These are phyloP conservation scores for Podosphaera aphanis DNA, from an alignment of 2,329 filamentous ascomycete species.

Conservation along the genomic window DNA sequence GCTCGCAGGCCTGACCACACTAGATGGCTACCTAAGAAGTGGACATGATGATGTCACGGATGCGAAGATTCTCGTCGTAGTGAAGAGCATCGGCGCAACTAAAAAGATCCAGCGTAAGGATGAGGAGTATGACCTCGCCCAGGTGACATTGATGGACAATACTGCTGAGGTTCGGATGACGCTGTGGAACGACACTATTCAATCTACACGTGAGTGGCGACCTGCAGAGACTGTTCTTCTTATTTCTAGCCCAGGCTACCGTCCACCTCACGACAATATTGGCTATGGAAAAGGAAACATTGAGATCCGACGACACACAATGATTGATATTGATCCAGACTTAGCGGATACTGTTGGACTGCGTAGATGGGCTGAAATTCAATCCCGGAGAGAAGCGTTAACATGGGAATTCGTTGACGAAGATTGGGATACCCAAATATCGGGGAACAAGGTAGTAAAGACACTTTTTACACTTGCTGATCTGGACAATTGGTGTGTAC, in stretches of 20 bases:
- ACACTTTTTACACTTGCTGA: conserved; percentile 21
- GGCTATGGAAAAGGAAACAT: conserved; percentile 11
- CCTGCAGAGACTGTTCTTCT: conserved; percentile 27
- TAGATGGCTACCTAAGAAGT: conserved; percentile 28
- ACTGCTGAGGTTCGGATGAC: conserved; percentile 28
- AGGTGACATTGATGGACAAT: conserved; percentile 32
- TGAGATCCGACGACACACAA: conserved; percentile 20
- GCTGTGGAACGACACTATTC: conserved; percentile 27
- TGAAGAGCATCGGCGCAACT: conserved; percentile 30
- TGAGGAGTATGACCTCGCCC: conserved; percentile 22
- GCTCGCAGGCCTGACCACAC: conserved; percentile 28
- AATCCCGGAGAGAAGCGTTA: conserved; percentile 26
- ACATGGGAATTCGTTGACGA: conserved; percentile 24
- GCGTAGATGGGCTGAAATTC: conserved; percentile 22
- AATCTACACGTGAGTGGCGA: conserved; percentile 21
- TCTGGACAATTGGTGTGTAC: conserved; percentile 19
- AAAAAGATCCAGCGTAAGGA: conserved; percentile 23
- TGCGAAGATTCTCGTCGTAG: conserved; percentile 30
- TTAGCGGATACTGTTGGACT: conserved; percentile 30
- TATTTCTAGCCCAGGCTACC: conserved; percentile 18
- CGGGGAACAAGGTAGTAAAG: conserved; percentile 15
- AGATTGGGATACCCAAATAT: conserved; percentile 18
- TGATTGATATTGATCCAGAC: conserved; percentile 31
- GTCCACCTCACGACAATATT: conserved; percentile 4
- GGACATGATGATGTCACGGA: conserved; percentile 26